Base-by-base conservation (phyloP, 768 basidiomycete genomes). In the Mycena chlorophos region DNA sequence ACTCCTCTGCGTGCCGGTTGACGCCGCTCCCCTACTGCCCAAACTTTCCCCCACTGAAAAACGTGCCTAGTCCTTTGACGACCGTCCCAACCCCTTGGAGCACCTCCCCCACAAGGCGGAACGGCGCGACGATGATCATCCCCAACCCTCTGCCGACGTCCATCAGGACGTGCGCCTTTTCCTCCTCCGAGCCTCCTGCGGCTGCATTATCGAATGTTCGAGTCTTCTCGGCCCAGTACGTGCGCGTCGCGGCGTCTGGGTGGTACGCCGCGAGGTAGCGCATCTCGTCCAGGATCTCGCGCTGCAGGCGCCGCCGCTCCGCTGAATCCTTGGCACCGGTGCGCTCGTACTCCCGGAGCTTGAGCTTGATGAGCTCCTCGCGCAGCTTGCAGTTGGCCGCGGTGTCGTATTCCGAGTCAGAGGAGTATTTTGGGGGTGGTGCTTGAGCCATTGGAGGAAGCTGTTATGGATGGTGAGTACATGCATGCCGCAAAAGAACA, bases 101-200 rank as follows among this genome's bases (percentile, higher is more conserved):
- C 0, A 57, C 29, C 5, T 47, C 47, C 2, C 56, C 56, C 4
- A 39, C 47, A 19, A 53, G 14, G 4, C 52, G 4, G 22, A 57
- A 57, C 4, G 56, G 56, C 27, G 47, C 23, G 1, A 22, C 46
- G 16, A 57, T 6, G 13, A 57, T 57, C 4, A 57, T 34, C 28
- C 46, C 56, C 10, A 57, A 30, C 14, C 56, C 56, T 29, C 31
- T 49, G 29, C 51, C 56, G 17, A 57, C 53, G 23, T 57, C 51
- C 46, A 49, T 8, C 51, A 57, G 37, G 17, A 57, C 43, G 22
- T 53, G 47, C 4, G 52, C 51, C 22, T 49, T 42, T 13, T 34
- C 51, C 14, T 23, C 22, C n/a, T n/a, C n/a, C n/a, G n/a, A n/a
- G n/a, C n/a, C n/a, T 29, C 26, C 46, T 4, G 49, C 56, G 2